Evolutionary conservation across 495 filamentous ascomycete genomes (phyloP), one percentile per base, ranked within the genome.

Genomic region (Friedmanniomyces endolithicus): DNA sequence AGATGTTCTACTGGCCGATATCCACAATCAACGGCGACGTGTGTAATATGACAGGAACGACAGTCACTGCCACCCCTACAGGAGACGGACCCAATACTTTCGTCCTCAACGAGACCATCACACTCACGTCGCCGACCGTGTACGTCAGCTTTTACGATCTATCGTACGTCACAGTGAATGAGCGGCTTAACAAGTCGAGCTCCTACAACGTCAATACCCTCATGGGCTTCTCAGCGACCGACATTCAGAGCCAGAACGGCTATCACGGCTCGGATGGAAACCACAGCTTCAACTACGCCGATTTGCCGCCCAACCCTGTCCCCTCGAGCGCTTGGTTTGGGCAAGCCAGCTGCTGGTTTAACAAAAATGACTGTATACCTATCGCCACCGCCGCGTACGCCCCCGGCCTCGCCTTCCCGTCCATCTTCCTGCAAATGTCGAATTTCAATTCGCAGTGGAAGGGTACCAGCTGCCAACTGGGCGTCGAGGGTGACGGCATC

Each of bases 261-360:
- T 48, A 48, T 48, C 45, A 48, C n/a, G 45, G 45, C 20, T 12
- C 14, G 3, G 17, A 48, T 6, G 45, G 45, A 2, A 25, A 48
- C 25, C 20, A 16, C 25, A 48, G 45, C 45, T 48, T 55, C 27
- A 48, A 55, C 23, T 48, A 34, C 44, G 52, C 52, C 17, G 52
- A 55, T 41, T 48, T 55, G 31, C 52, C 52, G 29, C 52, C 52
- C 4, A 55, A 55, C 43, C 52, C 40, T 2, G 43, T 55, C 16
- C 52, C 52, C 11, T 25, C 52, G 11, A 19, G 6, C 44, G 52
- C 52, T 7, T 55, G 43, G 41, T 55, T 47, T 11, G 24, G 43
- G 22, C 52, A 55, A 24, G 43, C 43, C 11, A 19, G 20, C 6
- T 55, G 52, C 19, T 25, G 22, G 45, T 48, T 22, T 16, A 25